Base-by-base conservation (phyloP, 306 rosid genomes). In the Castanea crenata region DNA sequence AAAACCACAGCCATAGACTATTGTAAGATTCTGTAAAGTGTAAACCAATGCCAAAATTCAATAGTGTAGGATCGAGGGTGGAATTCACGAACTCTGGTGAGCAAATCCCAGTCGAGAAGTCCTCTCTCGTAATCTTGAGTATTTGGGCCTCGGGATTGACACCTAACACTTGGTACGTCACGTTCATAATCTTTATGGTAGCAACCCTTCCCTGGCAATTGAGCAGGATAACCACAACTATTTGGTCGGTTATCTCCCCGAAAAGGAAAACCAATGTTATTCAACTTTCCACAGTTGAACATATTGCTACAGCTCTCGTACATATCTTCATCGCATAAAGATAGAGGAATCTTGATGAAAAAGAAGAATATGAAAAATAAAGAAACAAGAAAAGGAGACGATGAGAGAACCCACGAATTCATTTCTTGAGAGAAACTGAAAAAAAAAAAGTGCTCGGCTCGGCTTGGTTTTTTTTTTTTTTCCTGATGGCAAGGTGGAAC, bases 201-300 rank as follows among this genome's bases (percentile, higher is more conserved):
- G 82, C 13, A 10, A 4, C 71, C 29, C 16, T 52, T 4, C 6
- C 1, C 16, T 25, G 5, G 54, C 97, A 92, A 3, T 2, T 12
- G 34, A 88, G 81, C 6, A 49, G 82, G 90, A 76, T 84, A 10
- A 58, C 94, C 96, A 74, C 97, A 92, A 38, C 1, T 51, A 0
- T 15, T 59, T 6, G 86, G 81, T 20, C 88, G 80, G 2, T 4
- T 14, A 0, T 1, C 31, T 73, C 91, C 90, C 92, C 88, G 85
- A 64, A 88, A 86, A 27, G 89, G 92, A 77, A 80, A 79, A 31
- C 81, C 79, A 0, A 78, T 20, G 0, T 71, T 1, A 2, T 0
- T 52, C 55, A 85, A 62, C 1, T 0, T 20, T 18, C 87, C 93
- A 62, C 93, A 89, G 0, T 3, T 55, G 3, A 75, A 71, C 11